Conservation (phyloP, 257 asterid genomes). For the Solanum chilense region DNA sequence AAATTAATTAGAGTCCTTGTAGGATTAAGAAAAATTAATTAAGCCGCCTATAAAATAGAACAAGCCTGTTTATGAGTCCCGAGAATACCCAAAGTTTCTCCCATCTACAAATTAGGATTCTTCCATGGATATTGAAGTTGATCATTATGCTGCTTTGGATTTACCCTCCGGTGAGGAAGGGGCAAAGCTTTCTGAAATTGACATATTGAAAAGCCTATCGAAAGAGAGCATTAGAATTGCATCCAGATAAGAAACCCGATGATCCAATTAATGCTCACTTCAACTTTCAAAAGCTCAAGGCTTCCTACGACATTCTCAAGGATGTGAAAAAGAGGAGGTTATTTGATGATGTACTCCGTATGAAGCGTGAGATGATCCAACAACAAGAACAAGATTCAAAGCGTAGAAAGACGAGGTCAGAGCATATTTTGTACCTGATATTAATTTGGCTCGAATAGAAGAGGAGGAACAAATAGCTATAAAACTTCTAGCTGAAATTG, state of each 20-base stretch:
- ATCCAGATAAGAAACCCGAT: slow-evolving; percentile 58
- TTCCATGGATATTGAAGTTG: slow-evolving; percentile 41
- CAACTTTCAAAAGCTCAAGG: slow-evolving; percentile 38
- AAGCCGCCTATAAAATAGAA: background rate
- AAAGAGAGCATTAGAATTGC: slow-evolving; percentile 45
- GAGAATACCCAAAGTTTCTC: background rate
- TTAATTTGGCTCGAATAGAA: background rate
- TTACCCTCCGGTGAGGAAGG: slow-evolving; percentile 60
- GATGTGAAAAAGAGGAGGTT: slow-evolving; percentile 51
- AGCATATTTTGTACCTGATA: background rate
- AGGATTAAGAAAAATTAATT: no score
- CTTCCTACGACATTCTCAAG: slow-evolving; percentile 39
- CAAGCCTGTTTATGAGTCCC: background rate
- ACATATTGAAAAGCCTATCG: slow-evolving; percentile 48
- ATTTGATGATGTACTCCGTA: slow-evolving; percentile 18
- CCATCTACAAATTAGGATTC: background rate
- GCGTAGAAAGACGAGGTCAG: background rate
- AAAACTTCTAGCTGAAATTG: background rate
- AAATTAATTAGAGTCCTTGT: no score
- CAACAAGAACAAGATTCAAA: background rate
- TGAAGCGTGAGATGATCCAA: slow-evolving; percentile 19
- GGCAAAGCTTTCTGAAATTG: slow-evolving; percentile 34
- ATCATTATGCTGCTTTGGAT: slow-evolving; percentile 1
- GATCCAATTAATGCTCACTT: slow-evolving; percentile 44
- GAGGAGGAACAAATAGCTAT: background rate